These are phyloP conservation scores for Kernera saxatilis DNA, from an alignment of 345 rosid genomes.

Conservation along the genomic window DNA sequence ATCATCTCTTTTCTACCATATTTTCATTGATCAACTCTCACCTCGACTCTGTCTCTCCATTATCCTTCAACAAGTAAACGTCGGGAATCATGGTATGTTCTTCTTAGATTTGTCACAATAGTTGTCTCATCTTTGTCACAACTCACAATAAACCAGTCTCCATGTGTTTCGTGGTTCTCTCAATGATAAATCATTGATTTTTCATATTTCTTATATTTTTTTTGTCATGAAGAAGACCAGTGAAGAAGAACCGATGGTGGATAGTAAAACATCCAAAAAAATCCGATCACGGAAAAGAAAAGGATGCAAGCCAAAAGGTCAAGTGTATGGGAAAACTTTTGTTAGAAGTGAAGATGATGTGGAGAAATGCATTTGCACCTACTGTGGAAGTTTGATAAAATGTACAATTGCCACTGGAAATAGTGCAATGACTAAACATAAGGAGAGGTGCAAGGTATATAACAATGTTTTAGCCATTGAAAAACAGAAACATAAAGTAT, in stretches of 20 bases:
- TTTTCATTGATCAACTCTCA: too few species aligned
- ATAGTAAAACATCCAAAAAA: background rate
- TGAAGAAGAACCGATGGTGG: background rate
- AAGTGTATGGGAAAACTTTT: background rate
- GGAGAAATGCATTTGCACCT: background rate
- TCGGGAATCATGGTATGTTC: too few species aligned
- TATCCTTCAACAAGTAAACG: too few species aligned
- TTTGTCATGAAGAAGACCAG: too few species aligned
- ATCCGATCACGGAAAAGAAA: background rate
- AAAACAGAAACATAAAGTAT: background rate
- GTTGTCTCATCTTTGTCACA: too few species aligned
- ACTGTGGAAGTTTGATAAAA: background rate
- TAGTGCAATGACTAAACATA: background rate
- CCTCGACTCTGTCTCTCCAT: too few species aligned
- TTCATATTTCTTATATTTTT: too few species aligned
- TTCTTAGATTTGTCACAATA: too few species aligned
- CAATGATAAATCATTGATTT: too few species aligned
- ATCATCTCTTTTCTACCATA: too few species aligned
- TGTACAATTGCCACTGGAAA: background rate
- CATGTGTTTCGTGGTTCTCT: too few species aligned
- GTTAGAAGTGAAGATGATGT: background rate
- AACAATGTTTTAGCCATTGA: background rate
- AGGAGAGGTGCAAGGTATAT: background rate
- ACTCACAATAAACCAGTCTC: too few species aligned
- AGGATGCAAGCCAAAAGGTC: background rate